Conservation (phyloP, 2,329 filamentous ascomycete genomes). For the Trichoderma breve region DNA sequence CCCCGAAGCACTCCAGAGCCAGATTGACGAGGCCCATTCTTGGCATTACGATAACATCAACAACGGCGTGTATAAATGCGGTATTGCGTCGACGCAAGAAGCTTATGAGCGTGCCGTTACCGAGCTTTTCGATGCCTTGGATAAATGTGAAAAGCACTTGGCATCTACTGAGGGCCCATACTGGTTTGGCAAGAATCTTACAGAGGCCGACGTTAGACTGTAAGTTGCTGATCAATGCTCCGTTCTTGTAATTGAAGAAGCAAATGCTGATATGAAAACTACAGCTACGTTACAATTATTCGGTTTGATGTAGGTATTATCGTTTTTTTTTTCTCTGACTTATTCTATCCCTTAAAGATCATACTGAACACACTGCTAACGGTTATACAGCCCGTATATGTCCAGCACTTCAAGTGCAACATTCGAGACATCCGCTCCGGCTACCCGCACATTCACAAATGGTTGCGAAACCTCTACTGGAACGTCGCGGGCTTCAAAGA, state of each 20-base stretch:
- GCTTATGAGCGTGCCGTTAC: constrained; percentile 74
- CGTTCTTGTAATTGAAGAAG: neutral
- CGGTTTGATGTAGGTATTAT: constrained; percentile 67
- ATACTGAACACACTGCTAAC: neutral
- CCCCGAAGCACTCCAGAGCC: constrained; percentile 55
- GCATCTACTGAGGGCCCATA: constrained; percentile 53
- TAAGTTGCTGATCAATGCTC: constrained; percentile 30
- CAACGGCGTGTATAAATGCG: constrained; percentile 69
- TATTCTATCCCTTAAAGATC: too few relatives aligned
- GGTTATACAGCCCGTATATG: constrained; percentile 58
- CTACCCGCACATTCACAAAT: constrained; percentile 75
- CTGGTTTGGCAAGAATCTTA: constrained; percentile 71
- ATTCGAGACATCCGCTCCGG: constrained; percentile 77
- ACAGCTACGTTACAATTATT: constrained; percentile 63
- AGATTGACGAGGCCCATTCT: constrained; percentile 73
- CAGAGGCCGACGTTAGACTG: constrained; percentile 77
- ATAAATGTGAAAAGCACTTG: constrained; percentile 71
- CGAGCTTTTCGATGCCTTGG: constrained; percentile 70
- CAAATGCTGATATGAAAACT: neutral
- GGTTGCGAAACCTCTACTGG: constrained; percentile 84
- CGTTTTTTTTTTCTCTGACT: too few relatives aligned
- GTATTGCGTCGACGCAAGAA: constrained; percentile 77
- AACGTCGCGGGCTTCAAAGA: constrained; percentile 70
- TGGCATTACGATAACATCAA: constrained; percentile 76
- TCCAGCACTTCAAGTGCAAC: constrained; percentile 86